Evolutionary conservation across 108 stramenopile genomes (phyloP).

Genomic region (Aurantiochytrium sp.): DNA sequence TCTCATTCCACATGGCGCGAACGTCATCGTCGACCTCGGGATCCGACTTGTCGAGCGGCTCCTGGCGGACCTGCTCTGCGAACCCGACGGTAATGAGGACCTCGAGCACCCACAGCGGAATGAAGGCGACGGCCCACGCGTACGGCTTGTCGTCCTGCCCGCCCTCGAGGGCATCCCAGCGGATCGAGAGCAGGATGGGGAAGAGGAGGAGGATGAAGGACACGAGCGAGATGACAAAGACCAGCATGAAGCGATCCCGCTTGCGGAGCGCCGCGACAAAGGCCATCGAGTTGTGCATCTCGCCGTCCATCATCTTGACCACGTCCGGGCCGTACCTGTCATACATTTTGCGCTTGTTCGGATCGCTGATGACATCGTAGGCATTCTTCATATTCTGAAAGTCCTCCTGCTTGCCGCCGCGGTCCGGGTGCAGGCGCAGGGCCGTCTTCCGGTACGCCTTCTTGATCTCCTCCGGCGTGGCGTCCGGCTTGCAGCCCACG

Average conservation of each 20-base stretch:
- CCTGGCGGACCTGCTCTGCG: neutral
- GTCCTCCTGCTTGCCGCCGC: slow-evolving; percentile 8
- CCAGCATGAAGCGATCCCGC: slow-evolving; percentile 28
- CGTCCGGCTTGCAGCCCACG: slow-evolving; percentile 24
- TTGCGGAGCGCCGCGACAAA: neutral
- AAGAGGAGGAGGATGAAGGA: neutral
- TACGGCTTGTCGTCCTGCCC: neutral
- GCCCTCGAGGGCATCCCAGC: slow-evolving; percentile 8
- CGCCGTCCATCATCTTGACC: slow-evolving; percentile 2
- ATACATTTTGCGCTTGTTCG: slow-evolving; percentile 15
- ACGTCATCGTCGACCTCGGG: slow-evolving; percentile 4
- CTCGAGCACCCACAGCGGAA: slow-evolving; percentile 16
- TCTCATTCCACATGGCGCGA: neutral
- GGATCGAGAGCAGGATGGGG: slow-evolving; percentile 5
- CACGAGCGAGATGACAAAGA: neutral
- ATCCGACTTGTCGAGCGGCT: slow-evolving; percentile 1
- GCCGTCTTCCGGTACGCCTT: slow-evolving; percentile 25
- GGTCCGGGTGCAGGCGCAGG: slow-evolving; percentile 28
- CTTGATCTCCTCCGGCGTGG: slow-evolving; percentile 26
- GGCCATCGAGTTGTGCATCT: neutral
- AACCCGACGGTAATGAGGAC: neutral
- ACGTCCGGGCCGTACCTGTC: slow-evolving; percentile 17
- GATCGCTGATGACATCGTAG: slow-evolving; percentile 35
- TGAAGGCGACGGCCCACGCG: slow-evolving; percentile 18
- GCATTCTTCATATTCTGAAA: slow-evolving; percentile 21